These are phyloP conservation scores for Pseudonectria foliicola DNA, from an alignment of 2,329 filamentous ascomycete species.

Conservation along the genomic window DNA sequence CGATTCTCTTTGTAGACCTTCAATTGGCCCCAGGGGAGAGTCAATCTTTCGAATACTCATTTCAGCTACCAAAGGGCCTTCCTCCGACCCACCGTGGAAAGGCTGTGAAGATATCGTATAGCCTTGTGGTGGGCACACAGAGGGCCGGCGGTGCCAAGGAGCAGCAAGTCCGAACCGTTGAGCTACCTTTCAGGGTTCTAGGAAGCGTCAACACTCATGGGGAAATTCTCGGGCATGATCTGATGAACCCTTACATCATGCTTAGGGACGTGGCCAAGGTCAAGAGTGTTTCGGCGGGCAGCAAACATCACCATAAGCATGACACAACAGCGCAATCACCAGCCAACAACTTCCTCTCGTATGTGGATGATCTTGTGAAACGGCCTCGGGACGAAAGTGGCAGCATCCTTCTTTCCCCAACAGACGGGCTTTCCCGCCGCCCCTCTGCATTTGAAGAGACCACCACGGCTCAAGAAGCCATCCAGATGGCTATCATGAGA, in stretches of 20 bases:
- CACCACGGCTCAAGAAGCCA: slow-evolving; percentile 69
- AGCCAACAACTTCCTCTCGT: slow-evolving; percentile 63
- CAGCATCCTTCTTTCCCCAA: slow-evolving; percentile 64
- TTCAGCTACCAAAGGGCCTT: slow-evolving; percentile 78
- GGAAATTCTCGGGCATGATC: slow-evolving; percentile 83
- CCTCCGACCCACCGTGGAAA: slow-evolving; percentile 87
- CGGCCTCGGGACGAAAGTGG: slow-evolving; percentile 47
- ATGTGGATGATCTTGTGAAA: slow-evolving; percentile 68
- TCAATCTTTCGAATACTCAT: slow-evolving; percentile 77
- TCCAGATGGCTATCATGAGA: slow-evolving; percentile 83
- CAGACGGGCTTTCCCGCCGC: slow-evolving; percentile 50
- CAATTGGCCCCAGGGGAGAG: slow-evolving; percentile 83
- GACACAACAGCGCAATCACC: slow-evolving; percentile 28
- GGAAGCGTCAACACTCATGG: slow-evolving; percentile 87
- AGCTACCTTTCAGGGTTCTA: slow-evolving; percentile 85
- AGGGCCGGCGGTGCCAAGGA: slow-evolving; percentile 69
- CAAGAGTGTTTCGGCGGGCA: slow-evolving; percentile 31
- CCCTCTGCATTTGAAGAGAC: slow-evolving; percentile 49
- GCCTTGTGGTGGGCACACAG: slow-evolving; percentile 86
- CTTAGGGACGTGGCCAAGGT: slow-evolving; percentile 74
- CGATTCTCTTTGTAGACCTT: slow-evolving; percentile 90
- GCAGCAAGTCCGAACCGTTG: slow-evolving; percentile 82
- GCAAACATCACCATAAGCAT: slow-evolving; percentile 19
- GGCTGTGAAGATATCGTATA: slow-evolving; percentile 89
- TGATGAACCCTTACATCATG: slow-evolving; percentile 90